Evolutionary conservation across 2,329 filamentous ascomycete genomes (phyloP), one percentile per base, ranked within the genome.

Genomic region (Grosmannia serpens): DNA sequence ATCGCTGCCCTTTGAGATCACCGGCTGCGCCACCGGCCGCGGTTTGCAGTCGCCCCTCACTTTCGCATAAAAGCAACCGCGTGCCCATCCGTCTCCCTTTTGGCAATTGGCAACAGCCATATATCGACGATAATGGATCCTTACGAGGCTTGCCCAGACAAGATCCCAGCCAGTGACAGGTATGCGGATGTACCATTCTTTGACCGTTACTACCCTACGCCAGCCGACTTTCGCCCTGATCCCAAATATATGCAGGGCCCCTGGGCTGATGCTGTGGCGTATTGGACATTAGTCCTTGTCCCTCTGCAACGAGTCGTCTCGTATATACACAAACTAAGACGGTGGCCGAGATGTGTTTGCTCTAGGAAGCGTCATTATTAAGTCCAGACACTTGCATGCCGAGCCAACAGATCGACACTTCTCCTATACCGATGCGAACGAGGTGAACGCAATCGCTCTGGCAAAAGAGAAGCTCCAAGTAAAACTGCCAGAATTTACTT

Each of bases 321-420:
- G 63, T 26, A 69, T 72, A n/a, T 74, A 73, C 58, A 63, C 65
- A 9, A 67, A 62, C 33, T 64, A 68, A 9, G 67, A 70, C 8
- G 69, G 67, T 13, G 70, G 68, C 3, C 70, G 73, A 10, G 72
- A 75, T 57, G 71, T 76, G 0, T 75, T 76, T 62, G 72, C 71
- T 13, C 63, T 74, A 31, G 71, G 73, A 1, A 70, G 67, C 44
- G 66, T 75, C 22, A 74, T 74, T 46, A 59, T 74, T 60, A 74
- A 74, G 60, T 73, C 72, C 7, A 67, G 67, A 33, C 70, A 73
- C 61, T 65, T 70, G 15, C 66, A 71, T 47, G 5, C 27, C 20
- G 38, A 59, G 6, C 26, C 56, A 24, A 3, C 58, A 53, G 47
- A 55, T 59, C 59, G 70, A 4, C 44, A 74, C 62, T 75, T 70